phyloP scores from a whole-genome alignment of 176 grass and related monocot genomes.

The Ensete glaucum region DNA sequence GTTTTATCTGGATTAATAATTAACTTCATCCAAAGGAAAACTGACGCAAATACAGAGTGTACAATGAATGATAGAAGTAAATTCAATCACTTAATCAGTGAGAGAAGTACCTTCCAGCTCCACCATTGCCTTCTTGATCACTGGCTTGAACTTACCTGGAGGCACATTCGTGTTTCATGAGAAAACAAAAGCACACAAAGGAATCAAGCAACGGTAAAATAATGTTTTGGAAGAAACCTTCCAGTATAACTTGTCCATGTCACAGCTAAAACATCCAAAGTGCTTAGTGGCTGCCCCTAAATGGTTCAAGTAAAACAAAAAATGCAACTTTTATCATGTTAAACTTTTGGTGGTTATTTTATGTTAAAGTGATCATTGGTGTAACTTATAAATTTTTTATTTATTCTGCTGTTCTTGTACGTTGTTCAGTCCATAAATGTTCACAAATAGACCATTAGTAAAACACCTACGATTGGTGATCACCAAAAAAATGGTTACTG shows the following conservation, averaged over 20 bases:
- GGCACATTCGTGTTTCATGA: constrained; percentile 1
- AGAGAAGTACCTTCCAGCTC: constrained; percentile 71
- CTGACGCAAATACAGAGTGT: neutral
- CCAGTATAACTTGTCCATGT: neutral
- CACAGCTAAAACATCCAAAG: neutral
- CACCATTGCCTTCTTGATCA: constrained; percentile 99
- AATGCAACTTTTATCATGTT: neutral
- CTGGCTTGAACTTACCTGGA: constrained; percentile 88
- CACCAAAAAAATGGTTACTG: too few relatives aligned
- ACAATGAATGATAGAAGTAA: too few relatives aligned
- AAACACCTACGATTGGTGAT: too few relatives aligned
- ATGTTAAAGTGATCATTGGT: too few relatives aligned
- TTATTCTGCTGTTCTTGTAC: too few relatives aligned
- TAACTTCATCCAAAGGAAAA: neutral
- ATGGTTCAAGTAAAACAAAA: too few relatives aligned
- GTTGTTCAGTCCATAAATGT: too few relatives aligned
- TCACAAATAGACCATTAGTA: too few relatives aligned
- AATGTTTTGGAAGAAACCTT: neutral
- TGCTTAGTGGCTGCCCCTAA: neutral
- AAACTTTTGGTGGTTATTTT: too few relatives aligned
- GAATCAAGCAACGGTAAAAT: too few relatives aligned
- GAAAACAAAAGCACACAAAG: neutral
- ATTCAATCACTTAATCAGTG: neutral
- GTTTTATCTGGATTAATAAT: neutral
- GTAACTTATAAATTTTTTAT: too few relatives aligned